Evolutionary conservation across 2,329 filamentous ascomycete species (phyloP).

Genomic region (Sphaerulina musiva): DNA sequence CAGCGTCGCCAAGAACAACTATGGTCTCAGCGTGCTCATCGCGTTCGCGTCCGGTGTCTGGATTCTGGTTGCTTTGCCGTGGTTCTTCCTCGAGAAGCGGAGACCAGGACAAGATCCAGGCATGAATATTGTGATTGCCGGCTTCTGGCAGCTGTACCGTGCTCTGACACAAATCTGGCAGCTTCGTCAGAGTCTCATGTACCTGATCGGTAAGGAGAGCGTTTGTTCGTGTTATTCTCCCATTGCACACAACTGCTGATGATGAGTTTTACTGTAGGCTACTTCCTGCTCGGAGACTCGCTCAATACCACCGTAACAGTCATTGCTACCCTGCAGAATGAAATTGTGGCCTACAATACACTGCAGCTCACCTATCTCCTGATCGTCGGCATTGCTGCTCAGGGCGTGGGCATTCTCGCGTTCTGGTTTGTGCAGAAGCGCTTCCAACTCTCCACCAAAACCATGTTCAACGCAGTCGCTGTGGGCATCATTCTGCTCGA

Average conservation of each 20-base stretch:
- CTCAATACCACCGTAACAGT: constrained; percentile 66
- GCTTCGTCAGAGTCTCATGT: constrained; percentile 59
- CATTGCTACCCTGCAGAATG: constrained; percentile 59
- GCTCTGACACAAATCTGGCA: constrained; percentile 57
- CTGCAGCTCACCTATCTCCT: constrained; percentile 60
- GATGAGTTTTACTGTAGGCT: constrained; percentile 27
- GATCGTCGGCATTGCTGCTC: constrained; percentile 58
- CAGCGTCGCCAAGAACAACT: constrained; percentile 56
- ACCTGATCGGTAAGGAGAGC: constrained; percentile 47
- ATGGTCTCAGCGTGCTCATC: constrained; percentile 59
- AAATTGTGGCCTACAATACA: constrained; percentile 58
- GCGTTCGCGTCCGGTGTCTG: constrained; percentile 60
- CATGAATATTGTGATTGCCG: constrained; percentile 51
- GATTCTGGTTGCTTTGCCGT: constrained; percentile 58
- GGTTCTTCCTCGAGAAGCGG: constrained; percentile 60
- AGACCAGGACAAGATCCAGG: constrained; percentile 53
- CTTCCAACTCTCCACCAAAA: constrained; percentile 56
- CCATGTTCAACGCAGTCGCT: constrained; percentile 62
- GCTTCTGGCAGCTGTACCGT: constrained; percentile 56
- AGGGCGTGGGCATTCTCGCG: constrained; percentile 55
- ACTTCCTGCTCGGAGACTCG: constrained; percentile 63
- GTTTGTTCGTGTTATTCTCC: too few species aligned
- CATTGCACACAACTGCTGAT: too few species aligned
- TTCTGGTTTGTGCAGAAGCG: constrained; percentile 55
- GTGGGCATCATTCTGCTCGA: constrained; percentile 56